These are phyloP conservation scores for Fusarium napiforme DNA, from an alignment of 2,329 filamentous ascomycete genomes.

Conservation along the genomic window DNA sequence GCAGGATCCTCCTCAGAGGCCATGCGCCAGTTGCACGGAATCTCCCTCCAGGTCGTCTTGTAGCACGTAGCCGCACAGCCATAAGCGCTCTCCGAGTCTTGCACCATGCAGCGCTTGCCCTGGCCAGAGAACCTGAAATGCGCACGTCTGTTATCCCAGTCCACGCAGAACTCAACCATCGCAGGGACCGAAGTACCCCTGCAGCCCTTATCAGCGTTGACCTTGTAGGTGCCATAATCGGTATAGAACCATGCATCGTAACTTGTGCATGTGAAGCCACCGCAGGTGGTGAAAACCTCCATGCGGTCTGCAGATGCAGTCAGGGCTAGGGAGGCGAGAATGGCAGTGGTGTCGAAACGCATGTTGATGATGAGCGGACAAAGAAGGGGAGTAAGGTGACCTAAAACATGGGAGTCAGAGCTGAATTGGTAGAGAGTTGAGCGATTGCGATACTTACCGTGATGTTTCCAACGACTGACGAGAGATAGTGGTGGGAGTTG, in stretches of 20 bases:
- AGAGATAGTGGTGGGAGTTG: neutral
- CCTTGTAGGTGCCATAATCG: neutral
- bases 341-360: neutral
- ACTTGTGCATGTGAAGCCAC: neutral
- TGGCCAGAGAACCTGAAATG: neutral
- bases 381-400: too few species aligned
- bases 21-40: neutral
- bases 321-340: neutral
- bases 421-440: too few species aligned
- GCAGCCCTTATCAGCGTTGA: neutral
- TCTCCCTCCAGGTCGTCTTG: neutral
- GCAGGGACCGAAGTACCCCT: neutral
- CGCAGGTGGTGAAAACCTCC: neutral
- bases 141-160: neutral
- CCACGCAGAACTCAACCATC: neutral
- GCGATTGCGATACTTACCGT: neutral
- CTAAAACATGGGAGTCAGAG: neutral
- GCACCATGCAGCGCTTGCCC: neutral
- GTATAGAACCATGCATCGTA: neutral
- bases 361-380: neutral
- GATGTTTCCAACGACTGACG: rapidly evolving
- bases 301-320: neutral
- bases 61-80: neutral
- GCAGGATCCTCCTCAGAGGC: neutral
- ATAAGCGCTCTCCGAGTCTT: neutral